Evolutionary conservation across 129 eudicot species (phyloP).

Genomic region (Lactuca saligna): DNA sequence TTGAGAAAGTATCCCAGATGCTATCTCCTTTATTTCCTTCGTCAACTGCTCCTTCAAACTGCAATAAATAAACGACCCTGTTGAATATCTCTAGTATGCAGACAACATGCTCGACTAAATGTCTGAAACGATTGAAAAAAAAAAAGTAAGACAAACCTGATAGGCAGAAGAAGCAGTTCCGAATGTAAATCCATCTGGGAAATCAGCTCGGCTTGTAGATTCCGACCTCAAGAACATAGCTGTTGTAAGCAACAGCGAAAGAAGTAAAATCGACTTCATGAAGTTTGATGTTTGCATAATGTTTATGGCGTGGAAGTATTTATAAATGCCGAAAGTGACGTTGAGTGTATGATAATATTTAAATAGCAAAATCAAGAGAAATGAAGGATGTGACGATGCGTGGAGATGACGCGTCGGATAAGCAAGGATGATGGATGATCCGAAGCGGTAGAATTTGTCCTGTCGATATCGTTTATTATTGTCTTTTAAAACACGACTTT

Average conservation of each 20-base stretch:
- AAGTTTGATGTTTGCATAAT: slow-evolving; percentile 13
- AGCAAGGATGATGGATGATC: neutral
- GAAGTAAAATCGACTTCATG: slow-evolving; percentile 24
- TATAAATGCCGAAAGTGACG: neutral
- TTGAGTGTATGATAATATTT: neutral
- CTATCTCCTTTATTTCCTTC: slow-evolving; percentile 93
- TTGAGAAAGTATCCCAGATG: slow-evolving; percentile 90
- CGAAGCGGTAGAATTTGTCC: neutral
- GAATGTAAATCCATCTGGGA: slow-evolving; percentile 68
- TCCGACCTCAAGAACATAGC: slow-evolving; percentile 28
- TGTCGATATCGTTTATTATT: neutral
- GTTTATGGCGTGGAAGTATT: slow-evolving; percentile 15
- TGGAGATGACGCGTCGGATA: slow-evolving; percentile 23
- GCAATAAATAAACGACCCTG: neutral
- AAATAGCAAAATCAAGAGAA: neutral
- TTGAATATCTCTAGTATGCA: neutral
- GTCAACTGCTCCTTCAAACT: slow-evolving; percentile 97
- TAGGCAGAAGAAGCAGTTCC: slow-evolving; percentile 97
- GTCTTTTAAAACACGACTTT: neutral
- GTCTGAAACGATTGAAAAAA: neutral
- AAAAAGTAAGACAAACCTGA: slow-evolving; percentile 41
- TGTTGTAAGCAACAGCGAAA: slow-evolving; percentile 15
- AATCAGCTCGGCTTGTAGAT: slow-evolving; percentile 59
- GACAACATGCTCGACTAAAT: slow-evolving; percentile 6
- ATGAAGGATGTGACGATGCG: neutral